Evolutionary conservation across 768 basidiomycete species (phyloP), one percentile per base, ranked within the genome.

Genomic region (Holtermanniella nyarrowii): DNA sequence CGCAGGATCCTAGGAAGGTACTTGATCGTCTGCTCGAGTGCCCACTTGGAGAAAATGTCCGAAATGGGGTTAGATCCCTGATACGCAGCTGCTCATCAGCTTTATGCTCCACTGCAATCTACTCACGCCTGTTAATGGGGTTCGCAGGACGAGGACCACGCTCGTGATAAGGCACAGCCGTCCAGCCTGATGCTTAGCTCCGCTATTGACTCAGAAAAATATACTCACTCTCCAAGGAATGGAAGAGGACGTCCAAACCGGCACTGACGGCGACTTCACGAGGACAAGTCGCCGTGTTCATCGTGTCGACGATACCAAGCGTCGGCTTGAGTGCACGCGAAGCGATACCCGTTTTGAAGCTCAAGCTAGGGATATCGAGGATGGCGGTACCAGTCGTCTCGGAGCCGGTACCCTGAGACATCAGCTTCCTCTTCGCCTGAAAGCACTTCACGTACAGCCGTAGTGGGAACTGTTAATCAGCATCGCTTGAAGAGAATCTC

Each of bases 341-440:
- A 0, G 93, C 85, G 59, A 97, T 97, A 42, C 93, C 93, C 13
- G 93, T 96, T 77, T 96, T 96, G 79, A 96, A 95, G 4, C 83
- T 80, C 61, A 79, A 81, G 0, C 88, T 89, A 0, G 91, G 87
- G 42, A 95, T 88, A 49, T 74, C 72, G 23, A 95, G 78, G 59
- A 96, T 93, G 11, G 91, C 88, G 0, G 91, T 84, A 10, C 91
- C 91, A 0, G 91, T 96, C 2, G 91, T 96, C 71, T 96, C 88
- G 1, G 86, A 88, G 21, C 58, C 57, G n/a, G 61, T 63, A 37
- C 56, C 60, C 60, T 65, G 50, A 4, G 23, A 18, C 42, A 31
- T 51, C 53, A 56, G 53, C 41, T 1, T 45, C 5, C 22, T 3
- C 25, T 3, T n/a, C n/a, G n/a, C 13, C 12, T 7, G 18, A n/a